These are phyloP conservation scores for Dryas integrifolia DNA, from an alignment of 331 rosid genomes.

Conservation along the genomic window DNA sequence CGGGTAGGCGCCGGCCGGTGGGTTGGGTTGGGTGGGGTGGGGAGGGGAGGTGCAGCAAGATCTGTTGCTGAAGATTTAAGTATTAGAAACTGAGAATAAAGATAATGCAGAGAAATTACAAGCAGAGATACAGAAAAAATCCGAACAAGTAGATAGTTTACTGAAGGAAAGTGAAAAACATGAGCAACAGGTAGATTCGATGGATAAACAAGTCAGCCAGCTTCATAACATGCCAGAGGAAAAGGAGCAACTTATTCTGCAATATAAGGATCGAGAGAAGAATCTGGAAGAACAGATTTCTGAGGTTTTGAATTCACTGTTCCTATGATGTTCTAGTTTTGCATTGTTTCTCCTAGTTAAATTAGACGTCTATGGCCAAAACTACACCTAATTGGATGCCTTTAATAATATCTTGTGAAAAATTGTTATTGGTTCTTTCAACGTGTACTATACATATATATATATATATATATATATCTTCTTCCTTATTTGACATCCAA, in stretches of 20 bases:
- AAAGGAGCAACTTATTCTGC: slow-evolving; percentile 59
- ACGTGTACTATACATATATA: no score
- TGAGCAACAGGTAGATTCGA: slow-evolving; percentile 50
- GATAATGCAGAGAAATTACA: slow-evolving; percentile 50
- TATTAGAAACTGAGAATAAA: slow-evolving; percentile 61
- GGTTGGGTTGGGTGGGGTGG: no score
- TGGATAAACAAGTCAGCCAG: slow-evolving; percentile 55
- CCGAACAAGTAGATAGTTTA: slow-evolving; percentile 55
- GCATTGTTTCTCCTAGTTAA: no score
- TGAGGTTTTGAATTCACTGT: slow-evolving; percentile 50
- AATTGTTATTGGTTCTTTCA: neutral
- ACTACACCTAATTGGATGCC: no score
- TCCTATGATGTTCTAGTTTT: no score
- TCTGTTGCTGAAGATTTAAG: slow-evolving; percentile 61
- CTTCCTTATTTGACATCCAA: neutral
- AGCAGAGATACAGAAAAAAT: slow-evolving; percentile 59
- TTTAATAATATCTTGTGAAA: neutral
- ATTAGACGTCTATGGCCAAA: no score
- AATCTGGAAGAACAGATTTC: slow-evolving; percentile 59
- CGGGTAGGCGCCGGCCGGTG: no score
- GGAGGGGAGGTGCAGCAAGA: slow-evolving; percentile 39
- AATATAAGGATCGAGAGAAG: slow-evolving; percentile 58
- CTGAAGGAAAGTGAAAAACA: slow-evolving; percentile 47
- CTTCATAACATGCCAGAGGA: slow-evolving; percentile 48
- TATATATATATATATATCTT: neutral